Base-by-base conservation (phyloP, 1,284 basidiomycete genomes). In the Trichosporon sp. region DNA sequence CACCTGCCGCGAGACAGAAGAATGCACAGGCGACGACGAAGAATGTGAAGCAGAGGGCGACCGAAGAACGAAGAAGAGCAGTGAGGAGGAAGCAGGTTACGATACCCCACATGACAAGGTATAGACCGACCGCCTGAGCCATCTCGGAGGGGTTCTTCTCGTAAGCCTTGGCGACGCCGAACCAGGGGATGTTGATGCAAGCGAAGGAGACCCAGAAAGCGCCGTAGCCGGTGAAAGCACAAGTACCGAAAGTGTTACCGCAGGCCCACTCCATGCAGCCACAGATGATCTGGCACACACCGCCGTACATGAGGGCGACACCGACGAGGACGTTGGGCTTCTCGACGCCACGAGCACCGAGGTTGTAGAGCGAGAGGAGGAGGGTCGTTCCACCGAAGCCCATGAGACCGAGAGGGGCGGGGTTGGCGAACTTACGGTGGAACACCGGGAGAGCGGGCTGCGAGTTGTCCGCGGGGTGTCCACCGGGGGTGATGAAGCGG, bases 151-250 rank as follows among this genome's bases (percentile, higher is more conserved):
- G 72, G 65, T 71, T 77, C 1, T 76, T 68, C 4, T 78, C 76
- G 70, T 85, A 84, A 0, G 83, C 81, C 2, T 68, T 80, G 11
- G 82, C 61, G 71, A 95, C 87, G 4, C 89, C 80, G 68, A 86
- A 84, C 76, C 78, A 78, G 26, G 82, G 83, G 67, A 80, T 79
- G 54, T 76, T 66, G 38, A 75, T 37, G 70, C 21, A 68, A n/a
- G 66, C 76, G 67, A 76, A 82, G 2, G 76, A 76, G 87, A 88
- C 59, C 86, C 85, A 19, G 91, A 92, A 72, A 1, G 89, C 90
- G 71, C 92, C 93, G 77, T 91, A 94, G 1, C 90, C 90, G 0
- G 90, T 86, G 86, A 94, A 94, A 0, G 92, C 94, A 87, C 87
- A 85, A 14, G 85, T 74, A 68, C 85, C 87, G 74, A 88, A 88